A percentile compares a stretch with the other conserved stretches of the same genome.
Conservation (phyloP, 1,284 basidiomycete genomes). For the Heterobasidion occidentale region DNA sequence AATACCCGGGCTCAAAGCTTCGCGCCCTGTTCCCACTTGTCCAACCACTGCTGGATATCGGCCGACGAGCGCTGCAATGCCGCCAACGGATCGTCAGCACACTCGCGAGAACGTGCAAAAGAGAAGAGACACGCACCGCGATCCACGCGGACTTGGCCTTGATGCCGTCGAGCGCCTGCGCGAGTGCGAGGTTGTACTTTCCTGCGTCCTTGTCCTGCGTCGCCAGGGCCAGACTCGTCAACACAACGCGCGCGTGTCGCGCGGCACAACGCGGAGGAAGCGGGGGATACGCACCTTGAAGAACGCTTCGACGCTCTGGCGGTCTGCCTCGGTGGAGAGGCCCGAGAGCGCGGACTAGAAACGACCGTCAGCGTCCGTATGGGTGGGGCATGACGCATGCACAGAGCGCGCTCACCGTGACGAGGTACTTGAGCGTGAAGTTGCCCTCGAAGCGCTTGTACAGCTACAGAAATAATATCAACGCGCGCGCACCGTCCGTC, state of each 20-base stretch:
- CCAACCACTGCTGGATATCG: slow-evolving; percentile 59
- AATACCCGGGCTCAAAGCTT: not conserved
- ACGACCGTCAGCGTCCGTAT: not conserved
- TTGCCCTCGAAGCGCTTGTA: slow-evolving; percentile 68
- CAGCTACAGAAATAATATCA: slow-evolving; percentile 32
- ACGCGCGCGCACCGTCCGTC: not conserved
- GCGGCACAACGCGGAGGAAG: no score
- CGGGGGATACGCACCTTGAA: slow-evolving; percentile 41
- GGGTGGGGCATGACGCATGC: not conserved
- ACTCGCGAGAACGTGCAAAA: no score
- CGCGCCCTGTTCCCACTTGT: slow-evolving; percentile 21
- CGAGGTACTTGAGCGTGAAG: slow-evolving; percentile 44
- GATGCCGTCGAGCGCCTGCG: slow-evolving; percentile 64
- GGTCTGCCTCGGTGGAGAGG: slow-evolving; percentile 67
- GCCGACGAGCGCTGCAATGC: slow-evolving; percentile 40
- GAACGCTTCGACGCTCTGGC: slow-evolving; percentile 56
- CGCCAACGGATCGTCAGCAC: not conserved
- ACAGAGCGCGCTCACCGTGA: slow-evolving; percentile 34
- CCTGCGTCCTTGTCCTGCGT: slow-evolving; percentile 53
- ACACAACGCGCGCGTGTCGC: slow-evolving; percentile 5
- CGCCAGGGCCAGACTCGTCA: slow-evolving; percentile 1
- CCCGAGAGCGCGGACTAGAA: slow-evolving; percentile 47
- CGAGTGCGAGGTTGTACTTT: slow-evolving; percentile 54
- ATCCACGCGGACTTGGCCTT: slow-evolving; percentile 51
- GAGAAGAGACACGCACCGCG: slow-evolving; percentile 29